A percentile compares a stretch with the other conserved stretches of the same genome.
phyloP scores from a whole-genome alignment of 164 flowering plant species.

The Vitis rotundifolia region DNA sequence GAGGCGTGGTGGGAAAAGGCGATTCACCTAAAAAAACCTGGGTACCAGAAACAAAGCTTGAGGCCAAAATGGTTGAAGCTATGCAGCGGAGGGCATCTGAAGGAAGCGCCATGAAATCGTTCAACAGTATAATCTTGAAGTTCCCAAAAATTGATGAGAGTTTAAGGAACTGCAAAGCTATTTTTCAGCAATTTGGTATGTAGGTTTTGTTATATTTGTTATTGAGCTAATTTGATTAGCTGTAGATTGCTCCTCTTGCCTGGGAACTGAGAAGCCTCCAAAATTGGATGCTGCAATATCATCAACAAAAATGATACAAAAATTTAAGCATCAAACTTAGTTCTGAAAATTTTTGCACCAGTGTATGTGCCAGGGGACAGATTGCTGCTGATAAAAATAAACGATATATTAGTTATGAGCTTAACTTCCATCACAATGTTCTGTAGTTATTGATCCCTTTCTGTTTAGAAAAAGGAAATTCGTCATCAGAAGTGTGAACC shows the following conservation, averaged over 20 bases:
- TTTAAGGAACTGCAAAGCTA: slow-evolving; percentile 73
- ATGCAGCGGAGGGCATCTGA: slow-evolving; percentile 60
- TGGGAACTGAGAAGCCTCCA: background rate
- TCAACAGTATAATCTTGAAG: slow-evolving; percentile 76
- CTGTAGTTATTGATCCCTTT: too few species aligned
- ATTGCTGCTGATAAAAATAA: background rate
- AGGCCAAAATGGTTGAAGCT: slow-evolving; percentile 82
- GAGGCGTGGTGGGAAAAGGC: slow-evolving; percentile 54
- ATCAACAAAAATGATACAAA: background rate
- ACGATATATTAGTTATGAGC: background rate
- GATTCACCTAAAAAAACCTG: slow-evolving; percentile 39
- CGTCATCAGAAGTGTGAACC: too few species aligned
- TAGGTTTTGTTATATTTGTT: background rate
- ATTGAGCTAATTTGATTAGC: background rate
- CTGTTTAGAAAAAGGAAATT: too few species aligned
- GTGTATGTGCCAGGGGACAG: background rate
- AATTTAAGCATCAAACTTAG: background rate
- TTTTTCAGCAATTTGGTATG: slow-evolving; percentile 80
- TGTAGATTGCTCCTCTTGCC: background rate
- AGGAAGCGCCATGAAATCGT: slow-evolving; percentile 76
- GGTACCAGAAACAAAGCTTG: slow-evolving; percentile 75
- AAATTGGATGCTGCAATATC: background rate
- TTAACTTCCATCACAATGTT: background rate
- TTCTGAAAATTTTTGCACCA: background rate
- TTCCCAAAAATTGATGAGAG: slow-evolving; percentile 90